Evolutionary conservation across 116 monocot genomes (phyloP), one percentile per base, ranked within the genome.

Genomic region (Zostera marina): DNA sequence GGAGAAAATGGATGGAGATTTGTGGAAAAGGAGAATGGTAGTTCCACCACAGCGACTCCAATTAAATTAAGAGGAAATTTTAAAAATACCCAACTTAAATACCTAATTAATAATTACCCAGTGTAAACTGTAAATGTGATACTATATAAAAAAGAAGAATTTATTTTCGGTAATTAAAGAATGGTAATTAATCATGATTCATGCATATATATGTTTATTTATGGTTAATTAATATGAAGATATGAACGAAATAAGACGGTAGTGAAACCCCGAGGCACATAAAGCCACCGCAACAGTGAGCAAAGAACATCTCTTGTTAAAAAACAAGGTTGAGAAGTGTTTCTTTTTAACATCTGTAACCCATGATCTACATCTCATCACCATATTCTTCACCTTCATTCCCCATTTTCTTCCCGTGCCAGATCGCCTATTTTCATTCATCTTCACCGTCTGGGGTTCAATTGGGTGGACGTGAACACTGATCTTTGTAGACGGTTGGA

Each of bases 11-110:
- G 82, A 91, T 73, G 68, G 80, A 59, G 83, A 79, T 46, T 42
- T 91, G 13, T 91, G 91, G 91, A 86, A 76, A 80, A 75, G 91
- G 62, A 82, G 91, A 57, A 75, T 74, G 5, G 14, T 61, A 9
- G 47, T 49, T 13, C 75, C 79, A 0, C 77, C 77, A 20, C 5
- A 0, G 11, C 61, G 24, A 41, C 61, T 61, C 19, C 44, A 46
- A n/a, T 22, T 59, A 9, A 19, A 19, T 40, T 59, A 32, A 55
- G 32, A 5, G 2, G 0, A 32, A 32, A 32, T 32, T 32, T 5
- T 5, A 32, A 2, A 26, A 1, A 26, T 26, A 26, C 26, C 26
- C 26, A 26, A 4, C 1, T n/a, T n/a, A n/a, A n/a, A n/a, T n/a
- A n/a, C n/a, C n/a, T n/a, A n/a, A n/a, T n/a, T n/a, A n/a, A n/a